Evolutionary conservation across 2,329 filamentous ascomycete genomes (phyloP).

Genomic region (Cladophialophora exuberans): DNA sequence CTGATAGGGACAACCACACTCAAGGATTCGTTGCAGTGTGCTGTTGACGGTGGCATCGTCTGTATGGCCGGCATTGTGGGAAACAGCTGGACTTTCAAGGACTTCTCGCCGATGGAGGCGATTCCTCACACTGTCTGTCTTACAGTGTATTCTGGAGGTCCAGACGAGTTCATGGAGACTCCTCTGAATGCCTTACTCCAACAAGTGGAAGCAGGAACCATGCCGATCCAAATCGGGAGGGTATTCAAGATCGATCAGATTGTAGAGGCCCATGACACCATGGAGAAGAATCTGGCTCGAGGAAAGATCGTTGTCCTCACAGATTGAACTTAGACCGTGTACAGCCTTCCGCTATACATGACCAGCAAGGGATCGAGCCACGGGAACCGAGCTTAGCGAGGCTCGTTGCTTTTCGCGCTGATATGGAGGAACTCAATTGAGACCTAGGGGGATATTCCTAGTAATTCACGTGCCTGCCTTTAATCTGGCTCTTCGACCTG

Average conservation of each 20-base stretch:
- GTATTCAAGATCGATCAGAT: conserved; percentile 51
- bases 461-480: too few relatives aligned
- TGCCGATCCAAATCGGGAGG: conserved; percentile 48
- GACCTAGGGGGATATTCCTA: too few relatives aligned
- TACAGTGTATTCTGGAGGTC: conserved; percentile 46
- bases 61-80: conserved; percentile 52
- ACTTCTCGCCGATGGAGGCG: conserved; percentile 48
- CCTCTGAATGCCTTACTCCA: conserved; percentile 46
- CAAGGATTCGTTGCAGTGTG: conserved; percentile 49
- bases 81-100: conserved; percentile 45
- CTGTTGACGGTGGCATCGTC: conserved; percentile 44
- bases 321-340: too few relatives aligned
- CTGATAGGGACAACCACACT: conserved; percentile 50
- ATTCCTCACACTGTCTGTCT: conserved; percentile 47
- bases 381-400: too few relatives aligned
- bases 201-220: conserved; percentile 43
- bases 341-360: too few relatives aligned
- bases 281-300: conserved; percentile 49
- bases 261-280: conserved; percentile 49
- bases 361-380: too few relatives aligned
- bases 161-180: conserved; percentile 46
- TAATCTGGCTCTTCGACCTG: neutral
- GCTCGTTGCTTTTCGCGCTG: too few relatives aligned
- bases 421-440: too few relatives aligned
- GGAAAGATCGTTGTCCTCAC: conserved; percentile 51